Conservation (phyloP, 257 asterid species). For the Nicotiana obtusifolia region DNA sequence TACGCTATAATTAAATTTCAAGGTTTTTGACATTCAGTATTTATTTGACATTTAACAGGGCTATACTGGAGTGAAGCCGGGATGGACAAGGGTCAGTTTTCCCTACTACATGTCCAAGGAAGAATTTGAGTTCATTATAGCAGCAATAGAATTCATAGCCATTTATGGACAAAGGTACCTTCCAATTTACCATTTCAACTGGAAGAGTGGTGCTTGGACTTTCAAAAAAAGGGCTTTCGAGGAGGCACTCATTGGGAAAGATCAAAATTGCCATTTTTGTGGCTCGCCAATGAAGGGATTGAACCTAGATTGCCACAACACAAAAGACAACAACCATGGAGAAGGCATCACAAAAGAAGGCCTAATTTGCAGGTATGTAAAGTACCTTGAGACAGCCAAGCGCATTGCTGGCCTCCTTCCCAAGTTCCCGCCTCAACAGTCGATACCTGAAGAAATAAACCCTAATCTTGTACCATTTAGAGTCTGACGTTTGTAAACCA, state of each 20-base stretch:
- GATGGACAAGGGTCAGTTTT: constrained; percentile 80
- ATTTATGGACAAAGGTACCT: constrained; percentile 59
- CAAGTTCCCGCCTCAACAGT: constrained; percentile 33
- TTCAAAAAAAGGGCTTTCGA: constrained; percentile 26
- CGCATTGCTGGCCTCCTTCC: constrained; percentile 42
- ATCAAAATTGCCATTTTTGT: not conserved
- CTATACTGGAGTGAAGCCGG: constrained; percentile 59
- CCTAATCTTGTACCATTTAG: constrained; percentile 38
- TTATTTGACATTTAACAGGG: constrained; percentile 30
- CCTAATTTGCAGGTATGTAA: constrained; percentile 14
- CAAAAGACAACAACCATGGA: not conserved
- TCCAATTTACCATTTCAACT: constrained; percentile 41
- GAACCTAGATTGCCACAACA: constrained; percentile 7
- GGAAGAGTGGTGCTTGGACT: constrained; percentile 63
- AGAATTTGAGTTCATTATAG: constrained; percentile 51
- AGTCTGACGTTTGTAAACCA: constrained; percentile 13
- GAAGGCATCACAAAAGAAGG: constrained; percentile 6
- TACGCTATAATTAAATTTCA: not conserved
- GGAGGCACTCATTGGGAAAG: constrained; percentile 3
- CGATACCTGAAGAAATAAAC: constrained; percentile 43
- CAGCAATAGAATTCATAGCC: constrained; percentile 54
- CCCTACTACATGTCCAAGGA: constrained; percentile 64
- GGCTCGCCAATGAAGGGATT: constrained; percentile 22
- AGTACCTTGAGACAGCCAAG: constrained; percentile 50
- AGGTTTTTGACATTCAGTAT: not conserved